Conservation (phyloP, 2,329 filamentous ascomycete species). For the Magnaporthiopsis poae region DNA sequence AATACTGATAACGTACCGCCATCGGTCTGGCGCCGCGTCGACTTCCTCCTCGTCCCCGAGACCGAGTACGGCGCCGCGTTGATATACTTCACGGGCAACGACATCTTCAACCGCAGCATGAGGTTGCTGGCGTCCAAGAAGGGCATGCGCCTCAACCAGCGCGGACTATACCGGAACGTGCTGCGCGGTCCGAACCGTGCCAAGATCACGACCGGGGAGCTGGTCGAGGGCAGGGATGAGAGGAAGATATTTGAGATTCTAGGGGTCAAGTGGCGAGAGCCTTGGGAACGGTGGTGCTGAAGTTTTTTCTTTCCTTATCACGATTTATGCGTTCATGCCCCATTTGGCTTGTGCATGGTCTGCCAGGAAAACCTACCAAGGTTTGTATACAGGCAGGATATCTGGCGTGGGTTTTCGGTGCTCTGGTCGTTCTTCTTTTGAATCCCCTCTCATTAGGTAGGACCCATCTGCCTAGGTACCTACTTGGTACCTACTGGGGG, state of each 20-base stretch:
- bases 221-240: slow-evolving; percentile 69
- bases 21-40: slow-evolving; percentile 66
- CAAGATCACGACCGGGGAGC: slow-evolving; percentile 55
- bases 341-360: not conserved
- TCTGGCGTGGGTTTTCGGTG: not conserved
- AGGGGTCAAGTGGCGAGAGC: slow-evolving; percentile 75
- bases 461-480: too few species aligned
- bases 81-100: slow-evolving; percentile 93
- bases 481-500: too few species aligned
- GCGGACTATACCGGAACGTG: slow-evolving; percentile 65
- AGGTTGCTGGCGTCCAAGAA: slow-evolving; percentile 65
- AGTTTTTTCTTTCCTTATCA: not conserved
- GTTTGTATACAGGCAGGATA: not conserved
- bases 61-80: slow-evolving; percentile 72
- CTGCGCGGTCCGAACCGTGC: slow-evolving; percentile 46
- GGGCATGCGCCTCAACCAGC: slow-evolving; percentile 75
- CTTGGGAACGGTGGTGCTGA: slow-evolving; percentile 66
- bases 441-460: too few species aligned
- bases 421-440: too few species aligned
- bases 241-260: slow-evolving; percentile 70
- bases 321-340: not conserved
- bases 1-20: slow-evolving; percentile 16
- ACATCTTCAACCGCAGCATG: slow-evolving; percentile 86
- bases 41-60: slow-evolving; percentile 73
- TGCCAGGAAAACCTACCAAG: not conserved